Evolutionary conservation across 768 basidiomycete species (phyloP).

Genomic region (Boletus sensibilis): DNA sequence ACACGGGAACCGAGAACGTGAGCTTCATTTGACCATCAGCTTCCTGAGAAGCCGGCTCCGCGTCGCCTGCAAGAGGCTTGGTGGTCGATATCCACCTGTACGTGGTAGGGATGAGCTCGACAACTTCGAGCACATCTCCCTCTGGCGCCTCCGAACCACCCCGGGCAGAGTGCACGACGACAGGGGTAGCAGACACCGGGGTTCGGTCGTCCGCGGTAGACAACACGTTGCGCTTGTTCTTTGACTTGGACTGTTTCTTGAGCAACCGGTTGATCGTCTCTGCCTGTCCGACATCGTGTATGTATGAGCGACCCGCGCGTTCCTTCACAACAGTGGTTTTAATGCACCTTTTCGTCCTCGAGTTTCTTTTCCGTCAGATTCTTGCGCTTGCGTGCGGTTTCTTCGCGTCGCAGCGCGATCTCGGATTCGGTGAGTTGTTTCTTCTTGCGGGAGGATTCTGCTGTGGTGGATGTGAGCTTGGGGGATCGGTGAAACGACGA

Average conservation of each 20-base stretch:
- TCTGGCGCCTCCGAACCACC: slow-evolving; percentile 36
- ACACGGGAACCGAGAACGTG: slow-evolving; percentile 53
- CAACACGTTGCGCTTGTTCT: slow-evolving; percentile 53
- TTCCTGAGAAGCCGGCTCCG: slow-evolving; percentile 2
- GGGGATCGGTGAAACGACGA: too few relatives aligned
- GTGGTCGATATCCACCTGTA: slow-evolving; percentile 73
- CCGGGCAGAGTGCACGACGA: slow-evolving; percentile 25
- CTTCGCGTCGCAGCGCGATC: slow-evolving; percentile 71
- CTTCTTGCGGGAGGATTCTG: slow-evolving; percentile 35
- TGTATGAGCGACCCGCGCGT: background rate
- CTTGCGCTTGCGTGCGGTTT: slow-evolving; percentile 78
- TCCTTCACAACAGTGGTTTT: too few relatives aligned
- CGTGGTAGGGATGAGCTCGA: slow-evolving; percentile 49
- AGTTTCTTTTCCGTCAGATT: slow-evolving; percentile 42
- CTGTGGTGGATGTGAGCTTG: background rate
- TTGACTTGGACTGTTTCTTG: slow-evolving; percentile 76
- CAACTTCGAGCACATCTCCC: slow-evolving; percentile 42
- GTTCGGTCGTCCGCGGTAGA: slow-evolving; percentile 49
- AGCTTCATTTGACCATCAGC: slow-evolving; percentile 39
- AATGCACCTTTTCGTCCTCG: slow-evolving; percentile 48
- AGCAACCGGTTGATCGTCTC: slow-evolving; percentile 89
- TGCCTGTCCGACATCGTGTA: slow-evolving; percentile 42
- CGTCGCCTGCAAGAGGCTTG: slow-evolving; percentile 22
- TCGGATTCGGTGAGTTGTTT: slow-evolving; percentile 71
- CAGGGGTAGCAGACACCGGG: slow-evolving; percentile 31